Evolutionary conservation across 2,329 filamentous ascomycete genomes (phyloP).

Genomic region (Septoria linicola): DNA sequence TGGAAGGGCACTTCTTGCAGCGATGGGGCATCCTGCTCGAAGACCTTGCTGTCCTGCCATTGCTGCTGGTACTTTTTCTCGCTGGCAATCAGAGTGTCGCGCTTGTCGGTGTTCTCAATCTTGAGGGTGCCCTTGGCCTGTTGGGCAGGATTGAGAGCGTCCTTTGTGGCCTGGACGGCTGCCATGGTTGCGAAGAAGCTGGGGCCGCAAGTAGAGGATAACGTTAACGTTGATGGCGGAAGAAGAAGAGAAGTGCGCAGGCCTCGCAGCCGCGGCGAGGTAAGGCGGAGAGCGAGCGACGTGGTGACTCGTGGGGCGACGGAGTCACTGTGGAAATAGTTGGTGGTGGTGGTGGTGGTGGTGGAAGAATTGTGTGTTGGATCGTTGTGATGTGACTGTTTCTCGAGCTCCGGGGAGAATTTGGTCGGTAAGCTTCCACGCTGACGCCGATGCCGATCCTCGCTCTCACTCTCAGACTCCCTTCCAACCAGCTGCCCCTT

Average conservation of each 20-base stretch:
- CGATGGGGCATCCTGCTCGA: conserved; percentile 82
- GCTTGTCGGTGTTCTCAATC: conserved; percentile 78
- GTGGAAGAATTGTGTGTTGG: neutral
- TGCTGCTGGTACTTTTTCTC: conserved; percentile 91
- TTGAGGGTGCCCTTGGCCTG: conserved; percentile 62
- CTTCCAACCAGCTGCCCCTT: neutral
- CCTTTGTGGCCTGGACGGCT: conserved; percentile 53
- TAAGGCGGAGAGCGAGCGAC: conserved; percentile 26
- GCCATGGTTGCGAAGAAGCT: conserved; percentile 43
- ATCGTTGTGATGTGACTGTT: neutral
- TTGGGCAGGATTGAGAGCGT: conserved; percentile 55
- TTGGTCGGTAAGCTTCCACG: neutral
- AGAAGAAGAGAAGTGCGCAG: conserved; percentile 28
- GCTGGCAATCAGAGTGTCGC: conserved; percentile 74
- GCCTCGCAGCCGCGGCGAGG: conserved; percentile 36
- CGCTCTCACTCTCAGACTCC: neutral
- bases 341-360: neutral
- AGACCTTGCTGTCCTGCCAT: conserved; percentile 76
- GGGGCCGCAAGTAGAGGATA: too few relatives aligned
- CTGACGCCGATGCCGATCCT: neutral
- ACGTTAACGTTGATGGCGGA: too few relatives aligned
- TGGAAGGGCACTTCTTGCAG: conserved; percentile 73
- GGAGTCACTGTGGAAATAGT: neutral
- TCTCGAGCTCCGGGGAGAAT: neutral
- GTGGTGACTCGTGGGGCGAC: conserved; percentile 25